Percentiles rank a stretch among this genome's conserved stretches.
Evolutionary conservation across 306 rosid genomes (phyloP).

Genomic region (Cucurbita moschata): DNA sequence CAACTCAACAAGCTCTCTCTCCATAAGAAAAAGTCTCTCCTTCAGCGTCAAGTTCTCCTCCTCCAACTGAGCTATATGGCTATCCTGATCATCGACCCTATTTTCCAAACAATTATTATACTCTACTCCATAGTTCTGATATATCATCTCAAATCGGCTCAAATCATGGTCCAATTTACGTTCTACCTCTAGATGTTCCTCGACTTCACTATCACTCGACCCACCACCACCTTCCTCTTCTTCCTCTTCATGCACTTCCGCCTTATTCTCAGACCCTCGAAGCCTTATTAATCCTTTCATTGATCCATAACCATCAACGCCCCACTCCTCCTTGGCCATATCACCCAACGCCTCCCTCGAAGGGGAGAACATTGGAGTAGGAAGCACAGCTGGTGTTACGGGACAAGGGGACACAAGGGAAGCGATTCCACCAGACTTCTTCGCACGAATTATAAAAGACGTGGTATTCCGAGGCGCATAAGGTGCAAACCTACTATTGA

Average conservation of each 20-base stretch:
- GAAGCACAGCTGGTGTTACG: slow-evolving; percentile 78
- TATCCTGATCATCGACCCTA: slow-evolving; percentile 90
- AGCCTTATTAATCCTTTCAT: slow-evolving; percentile 76
- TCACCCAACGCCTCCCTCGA: slow-evolving; percentile 47
- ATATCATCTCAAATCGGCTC: slow-evolving; percentile 87
- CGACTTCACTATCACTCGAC: slow-evolving; percentile 78
- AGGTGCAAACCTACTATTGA: slow-evolving; percentile 54
- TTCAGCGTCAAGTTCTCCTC: slow-evolving; percentile 85
- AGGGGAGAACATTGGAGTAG: slow-evolving; percentile 54
- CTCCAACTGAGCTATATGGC: slow-evolving; percentile 80
- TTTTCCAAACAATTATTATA: slow-evolving; percentile 65
- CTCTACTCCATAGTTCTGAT: slow-evolving; percentile 66
- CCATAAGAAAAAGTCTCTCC: slow-evolving; percentile 80
- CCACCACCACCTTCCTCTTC: slow-evolving; percentile 35
- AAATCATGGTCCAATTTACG: slow-evolving; percentile 83
- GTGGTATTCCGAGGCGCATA: slow-evolving; percentile 75
- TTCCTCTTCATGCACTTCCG: slow-evolving; percentile 20
- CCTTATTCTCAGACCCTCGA: slow-evolving; percentile 29
- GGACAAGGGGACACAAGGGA: slow-evolving; percentile 75
- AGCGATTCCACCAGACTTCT: slow-evolving; percentile 57
- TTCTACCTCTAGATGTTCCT: slow-evolving; percentile 88
- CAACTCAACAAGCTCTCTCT: slow-evolving; percentile 63
- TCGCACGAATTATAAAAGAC: slow-evolving; percentile 54
- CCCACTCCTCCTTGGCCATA: slow-evolving; percentile 74
- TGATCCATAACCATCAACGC: slow-evolving; percentile 68